A percentile compares a stretch with the other conserved stretches of the same genome.
phyloP scores from a whole-genome alignment of 495 filamentous ascomycete species.

The Penicillium bovifimosum region DNA sequence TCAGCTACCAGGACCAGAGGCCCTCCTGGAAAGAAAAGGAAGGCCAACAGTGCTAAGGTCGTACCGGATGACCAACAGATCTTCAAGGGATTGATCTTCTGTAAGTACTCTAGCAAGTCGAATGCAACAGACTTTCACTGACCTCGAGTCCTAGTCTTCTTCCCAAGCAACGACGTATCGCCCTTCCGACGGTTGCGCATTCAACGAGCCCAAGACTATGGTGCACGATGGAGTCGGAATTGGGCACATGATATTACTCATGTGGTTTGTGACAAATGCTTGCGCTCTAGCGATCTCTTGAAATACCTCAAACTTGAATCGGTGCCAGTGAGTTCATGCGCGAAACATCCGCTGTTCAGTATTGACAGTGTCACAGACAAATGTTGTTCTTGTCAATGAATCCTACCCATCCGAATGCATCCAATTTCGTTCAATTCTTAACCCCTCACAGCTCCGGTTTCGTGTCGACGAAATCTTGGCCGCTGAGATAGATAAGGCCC shows the following conservation, averaged over 20 bases:
- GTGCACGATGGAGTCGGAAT: conserved; percentile 57
- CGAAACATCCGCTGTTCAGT: conserved; percentile 9
- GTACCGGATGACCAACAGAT: conserved; percentile 58
- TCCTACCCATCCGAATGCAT: conserved; percentile 77
- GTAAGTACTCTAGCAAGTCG: conserved; percentile 23
- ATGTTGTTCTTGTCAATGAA: conserved; percentile 64
- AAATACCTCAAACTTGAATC: conserved; percentile 47
- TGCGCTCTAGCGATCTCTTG: conserved; percentile 63
- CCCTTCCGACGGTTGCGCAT: conserved; percentile 64
- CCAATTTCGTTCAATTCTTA: conserved; percentile 50
- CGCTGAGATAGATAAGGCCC: conserved; percentile 1
- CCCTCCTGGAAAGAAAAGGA: conserved; percentile 24
- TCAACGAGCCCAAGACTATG: conserved; percentile 67
- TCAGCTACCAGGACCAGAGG: conserved; percentile 8
- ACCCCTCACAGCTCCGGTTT: conserved; percentile 55
- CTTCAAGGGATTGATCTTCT: conserved; percentile 62
- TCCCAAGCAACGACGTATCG: conserved; percentile 71
- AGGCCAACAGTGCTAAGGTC: conserved; percentile 25
- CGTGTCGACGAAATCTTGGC: conserved; percentile 41
- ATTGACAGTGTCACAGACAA: conserved; percentile 36
- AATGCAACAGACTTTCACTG: background rate
- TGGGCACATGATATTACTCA: conserved; percentile 58
- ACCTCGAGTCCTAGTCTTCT: conserved; percentile 52
- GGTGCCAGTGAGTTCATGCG: conserved; percentile 40
- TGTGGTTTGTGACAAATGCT: conserved; percentile 69